Base-by-base conservation (phyloP, 2,329 filamentous ascomycete genomes). In the Rhynchosporium graminicola region DNA sequence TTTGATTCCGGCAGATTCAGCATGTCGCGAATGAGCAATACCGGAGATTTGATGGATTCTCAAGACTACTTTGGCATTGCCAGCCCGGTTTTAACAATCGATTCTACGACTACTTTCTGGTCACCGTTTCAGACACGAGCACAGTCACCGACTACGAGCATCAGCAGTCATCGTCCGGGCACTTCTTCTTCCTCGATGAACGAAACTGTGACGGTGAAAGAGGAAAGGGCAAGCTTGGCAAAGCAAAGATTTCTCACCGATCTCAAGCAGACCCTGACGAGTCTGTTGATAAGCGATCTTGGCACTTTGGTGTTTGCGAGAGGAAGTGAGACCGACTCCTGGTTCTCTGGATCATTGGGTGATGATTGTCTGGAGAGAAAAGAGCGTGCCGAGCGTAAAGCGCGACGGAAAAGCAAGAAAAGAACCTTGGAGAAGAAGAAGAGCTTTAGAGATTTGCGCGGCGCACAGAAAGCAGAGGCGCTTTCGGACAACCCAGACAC, bases 261-360 rank as follows among this genome's bases (percentile, higher is more conserved):
- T 36, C 79, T 97, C 36, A 88, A 88, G 69, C 90, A 93, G 72
- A 90, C 87, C 0, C 78, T 98, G 45, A 94, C 89, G 1, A 93
- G 92, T 67, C 80, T 99, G 20, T 78, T 98, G 1, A 78, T 98
- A 31, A 98, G 94, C 56, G 95, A 99, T 74, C 81, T 98, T 3
- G 92, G 93, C 5, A 92, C 88, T 46, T 84, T 91, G 36, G 88
- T 97, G 1, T 95, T 96, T 58, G 84, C 87, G 45, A 80, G 85
- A 57, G 95, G 95, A 3, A 96, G 92, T 47, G 95, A 99, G 77
- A 98, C 94, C 0, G 95, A 98, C 74, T 82, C 82, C 3, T 97
- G 94, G 89, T 95, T 97, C 63, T 73, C 71, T 68, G 81, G 84
- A 58, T 84, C 84, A 13, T 75, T 92, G 6, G 85, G 86, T 2